Base-by-base conservation (phyloP, 352 stramenopile species). In the Elongisporangium anandrum region DNA sequence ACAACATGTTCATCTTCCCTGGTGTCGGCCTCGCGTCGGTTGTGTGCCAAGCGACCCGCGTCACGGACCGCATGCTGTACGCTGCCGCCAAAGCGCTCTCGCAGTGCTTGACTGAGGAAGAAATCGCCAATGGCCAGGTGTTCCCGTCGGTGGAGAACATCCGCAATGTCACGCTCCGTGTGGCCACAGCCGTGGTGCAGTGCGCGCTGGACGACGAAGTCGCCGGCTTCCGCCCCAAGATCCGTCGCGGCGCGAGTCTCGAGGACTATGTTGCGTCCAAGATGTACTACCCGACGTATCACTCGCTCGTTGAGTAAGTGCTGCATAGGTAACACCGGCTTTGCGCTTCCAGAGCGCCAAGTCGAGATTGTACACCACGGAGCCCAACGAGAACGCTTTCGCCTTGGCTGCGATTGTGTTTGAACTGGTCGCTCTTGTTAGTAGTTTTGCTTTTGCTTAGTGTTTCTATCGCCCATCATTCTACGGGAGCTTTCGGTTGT, bases 1-100 rank as follows among this genome's bases (percentile, higher is more conserved):
- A 98, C 87, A 98, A 98, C 73, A 96, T 98, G 86, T 99, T 98
- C 71, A 96, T 99, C 65, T 99, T 99, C 79, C 96, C 97, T 29
- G 97, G 90, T 49, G 73, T 99, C 49, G 96, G 95, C 38, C 82
- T 99, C 5, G 96, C 92, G 19, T 90, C 88, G 19, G 89, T 94
- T 4, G 73, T 98, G 12, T 88, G 85, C 59, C 81, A 89, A 56
- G 66, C 82, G 19, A 77, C 67, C 22, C 80, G 84, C 51, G 84
- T 96, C 52, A 97, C 91, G 22, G 96, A 99, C 71, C 81, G 82
- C 63, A 99, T 99, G 96, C 75, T 99, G 17, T 98, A 98, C 68
- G 81, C 96, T 26, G 94, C 93, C 12, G 92, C 95, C 21, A 95
- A 98, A 75, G 90, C 95, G 24, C 70, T 98, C n/a, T 95, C 95